phyloP scores from a whole-genome alignment of 169 alveolate species.

The Amoebophrya sp. region DNA sequence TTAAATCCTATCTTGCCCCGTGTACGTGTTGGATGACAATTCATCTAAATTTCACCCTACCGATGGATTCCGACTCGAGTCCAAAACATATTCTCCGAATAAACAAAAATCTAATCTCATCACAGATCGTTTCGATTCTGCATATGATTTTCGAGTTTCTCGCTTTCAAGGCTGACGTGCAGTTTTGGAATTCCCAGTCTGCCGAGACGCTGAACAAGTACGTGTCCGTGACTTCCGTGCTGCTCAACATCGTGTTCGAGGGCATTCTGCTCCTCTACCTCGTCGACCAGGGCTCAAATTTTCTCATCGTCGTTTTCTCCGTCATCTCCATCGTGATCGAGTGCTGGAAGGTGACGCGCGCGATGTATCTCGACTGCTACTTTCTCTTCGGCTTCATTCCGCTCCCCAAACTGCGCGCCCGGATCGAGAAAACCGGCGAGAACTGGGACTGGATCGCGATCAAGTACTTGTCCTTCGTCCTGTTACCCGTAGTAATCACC shows the following conservation, averaged over 20 bases:
- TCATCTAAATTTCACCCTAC: too few species aligned
- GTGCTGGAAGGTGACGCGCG: constrained; percentile 30
- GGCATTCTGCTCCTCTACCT: too few species aligned
- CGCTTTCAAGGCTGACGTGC: constrained; percentile 21
- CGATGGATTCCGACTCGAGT: too few species aligned
- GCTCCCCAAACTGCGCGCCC: too few species aligned
- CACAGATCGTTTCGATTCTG: constrained; percentile 23
- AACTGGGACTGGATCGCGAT: constrained; percentile 2
- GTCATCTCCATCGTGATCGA: constrained; percentile 21
- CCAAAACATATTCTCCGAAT: too few species aligned
- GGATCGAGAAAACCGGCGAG: too few species aligned
- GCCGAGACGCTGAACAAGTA: constrained; percentile 28
- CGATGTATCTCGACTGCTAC: neutral
- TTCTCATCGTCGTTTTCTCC: constrained; percentile 15
- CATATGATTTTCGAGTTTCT: constrained; percentile 28
- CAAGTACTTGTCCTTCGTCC: neutral
- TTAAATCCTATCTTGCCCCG: too few species aligned
- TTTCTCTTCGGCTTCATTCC: neutral
- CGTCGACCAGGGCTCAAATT: constrained; percentile 21
- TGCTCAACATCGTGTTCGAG: neutral
- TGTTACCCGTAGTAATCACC: constrained; percentile 17
- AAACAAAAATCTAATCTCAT: too few species aligned
- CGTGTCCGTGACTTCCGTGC: constrained; percentile 13
- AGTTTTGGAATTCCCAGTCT: constrained; percentile 16
- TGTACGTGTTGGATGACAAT: too few species aligned